These are phyloP conservation scores for Laguncularia racemosa DNA, from an alignment of 345 rosid genomes.

Conservation along the genomic window DNA sequence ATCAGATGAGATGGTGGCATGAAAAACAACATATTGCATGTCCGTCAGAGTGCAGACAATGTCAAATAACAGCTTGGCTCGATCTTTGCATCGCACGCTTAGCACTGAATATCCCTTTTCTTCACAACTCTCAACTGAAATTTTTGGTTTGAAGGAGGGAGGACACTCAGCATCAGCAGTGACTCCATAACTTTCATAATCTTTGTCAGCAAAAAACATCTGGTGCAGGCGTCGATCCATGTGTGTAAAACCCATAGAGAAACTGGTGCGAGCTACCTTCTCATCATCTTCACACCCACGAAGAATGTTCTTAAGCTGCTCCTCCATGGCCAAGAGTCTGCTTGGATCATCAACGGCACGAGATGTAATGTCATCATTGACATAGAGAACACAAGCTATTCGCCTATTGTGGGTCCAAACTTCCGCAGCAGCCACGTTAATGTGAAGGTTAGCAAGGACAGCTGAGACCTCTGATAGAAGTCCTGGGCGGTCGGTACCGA, in stretches of 20 bases:
- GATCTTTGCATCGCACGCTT: constrained; percentile 65
- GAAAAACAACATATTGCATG: constrained; percentile 94
- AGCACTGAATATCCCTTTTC: constrained; percentile 87
- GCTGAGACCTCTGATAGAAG: constrained; percentile 83
- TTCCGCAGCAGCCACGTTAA: constrained; percentile 83
- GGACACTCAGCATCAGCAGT: constrained; percentile 28
- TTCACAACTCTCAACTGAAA: constrained; percentile 58
- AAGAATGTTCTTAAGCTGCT: constrained; percentile 66
- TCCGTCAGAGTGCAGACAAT: constrained; percentile 95
- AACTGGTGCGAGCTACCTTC: constrained; percentile 49
- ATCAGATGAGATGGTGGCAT: constrained; percentile 64
- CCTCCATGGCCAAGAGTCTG: constrained; percentile 61
- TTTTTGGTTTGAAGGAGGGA: constrained; percentile 36
- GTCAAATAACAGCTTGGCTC: constrained; percentile 85
- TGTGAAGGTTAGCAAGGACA: constrained; percentile 62
- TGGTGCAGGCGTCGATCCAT: constrained; percentile 84
- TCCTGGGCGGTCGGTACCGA: constrained; percentile 83
- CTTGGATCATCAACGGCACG: constrained; percentile 53
- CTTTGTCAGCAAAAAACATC: constrained; percentile 92
- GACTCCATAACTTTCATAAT: constrained; percentile 54
- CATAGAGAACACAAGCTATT: constrained; percentile 78
- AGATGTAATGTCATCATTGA: constrained; percentile 52
- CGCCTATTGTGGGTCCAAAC: constrained; percentile 90
- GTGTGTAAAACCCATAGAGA: constrained; percentile 87
- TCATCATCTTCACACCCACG: constrained; percentile 70